Base-by-base conservation (phyloP, 129 eudicot genomes). In the Silybum marianum region DNA sequence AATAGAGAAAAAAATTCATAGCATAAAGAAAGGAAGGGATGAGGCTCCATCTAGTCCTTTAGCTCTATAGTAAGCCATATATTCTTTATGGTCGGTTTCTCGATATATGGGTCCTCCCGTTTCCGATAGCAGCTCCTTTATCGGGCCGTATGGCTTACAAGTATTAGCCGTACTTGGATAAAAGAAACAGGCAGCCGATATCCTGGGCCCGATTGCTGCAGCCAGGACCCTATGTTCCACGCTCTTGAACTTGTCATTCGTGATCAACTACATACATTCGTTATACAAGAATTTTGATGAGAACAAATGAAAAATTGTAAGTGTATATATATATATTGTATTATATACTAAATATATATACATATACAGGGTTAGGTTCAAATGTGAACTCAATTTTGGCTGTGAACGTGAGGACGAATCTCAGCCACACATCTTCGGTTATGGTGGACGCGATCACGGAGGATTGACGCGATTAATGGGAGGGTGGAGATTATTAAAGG, bases 161-260 rank as follows among this genome's bases (percentile, higher is more conserved):
- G 8, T 26, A 38, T 82, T 82, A 18, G 71, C 80, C 21, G 71
- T 67, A 36, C 86, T 82, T 3, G 92, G 90, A 58, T 62, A 75
- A 25, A 86, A 86, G 85, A 90, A 90, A 68, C 90, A 83, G 1
- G 90, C 92, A 0, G 84, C 85, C 9, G 92, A 90, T 69, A 90
- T 74, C 48, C 95, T 84, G 0, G 92, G 90, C 72, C 95, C 92
- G 2, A 70, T 74, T 11, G 78, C 40, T 73, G 76, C 76, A 44
- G 87, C 88, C 51, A 89, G 54, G 46, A 88, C 95, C 74, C 92
- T 68, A 48, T 88, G 92, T 34, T 84, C 88, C 71, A 82, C 94
- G 10, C 91, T 88, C 81, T 70, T 88, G 75, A 88, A 88, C 78
- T 75, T 79, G 80, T 90, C 94, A 70, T 90, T 88, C 26, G 83